Evolutionary conservation across 768 basidiomycete genomes (phyloP).

Genomic region (Lyophyllum decastes): DNA sequence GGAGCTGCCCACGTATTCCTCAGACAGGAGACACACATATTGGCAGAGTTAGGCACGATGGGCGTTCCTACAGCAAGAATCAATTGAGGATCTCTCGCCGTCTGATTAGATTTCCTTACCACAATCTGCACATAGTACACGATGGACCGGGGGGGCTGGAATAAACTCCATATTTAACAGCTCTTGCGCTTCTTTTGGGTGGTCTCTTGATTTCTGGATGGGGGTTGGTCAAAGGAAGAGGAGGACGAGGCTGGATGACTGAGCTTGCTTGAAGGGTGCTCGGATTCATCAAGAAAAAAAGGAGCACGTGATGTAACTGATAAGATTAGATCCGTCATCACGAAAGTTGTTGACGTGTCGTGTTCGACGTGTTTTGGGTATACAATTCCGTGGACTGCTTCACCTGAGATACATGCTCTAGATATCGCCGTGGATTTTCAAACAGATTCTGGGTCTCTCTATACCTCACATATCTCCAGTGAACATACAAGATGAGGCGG

Average conservation of each 20-base stretch:
- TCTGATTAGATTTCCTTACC: conserved; percentile 42
- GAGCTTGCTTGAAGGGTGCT: neutral
- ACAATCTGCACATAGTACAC: conserved; percentile 89
- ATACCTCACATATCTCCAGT: neutral
- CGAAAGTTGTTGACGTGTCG: conserved; percentile 15
- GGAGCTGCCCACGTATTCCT: conserved; percentile 69
- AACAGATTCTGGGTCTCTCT: neutral
- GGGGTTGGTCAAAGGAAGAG: neutral
- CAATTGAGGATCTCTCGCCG: conserved; percentile 4
- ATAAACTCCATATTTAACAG: conserved; percentile 69
- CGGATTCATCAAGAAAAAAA: conserved; percentile 16
- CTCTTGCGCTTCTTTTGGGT: neutral
- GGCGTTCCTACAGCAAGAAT: conserved; percentile 57
- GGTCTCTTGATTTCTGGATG: neutral
- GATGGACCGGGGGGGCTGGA: conserved; percentile 72
- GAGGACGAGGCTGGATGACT: conserved; percentile 7
- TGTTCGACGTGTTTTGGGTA: neutral
- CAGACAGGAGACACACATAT: conserved; percentile 87
- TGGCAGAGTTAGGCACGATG: conserved; percentile 90
- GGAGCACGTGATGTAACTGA: conserved; percentile 12
- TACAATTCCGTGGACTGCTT: neutral
- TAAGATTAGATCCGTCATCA: conserved; percentile 15
- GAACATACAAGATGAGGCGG: conserved; percentile 14
- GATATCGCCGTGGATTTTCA: neutral
- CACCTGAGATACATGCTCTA: conserved; percentile 3